Percentiles rank a stretch among this genome's conserved stretches.
Conservation (phyloP, 176 grass and related monocot species). For the Thinopyrum elongatum region DNA sequence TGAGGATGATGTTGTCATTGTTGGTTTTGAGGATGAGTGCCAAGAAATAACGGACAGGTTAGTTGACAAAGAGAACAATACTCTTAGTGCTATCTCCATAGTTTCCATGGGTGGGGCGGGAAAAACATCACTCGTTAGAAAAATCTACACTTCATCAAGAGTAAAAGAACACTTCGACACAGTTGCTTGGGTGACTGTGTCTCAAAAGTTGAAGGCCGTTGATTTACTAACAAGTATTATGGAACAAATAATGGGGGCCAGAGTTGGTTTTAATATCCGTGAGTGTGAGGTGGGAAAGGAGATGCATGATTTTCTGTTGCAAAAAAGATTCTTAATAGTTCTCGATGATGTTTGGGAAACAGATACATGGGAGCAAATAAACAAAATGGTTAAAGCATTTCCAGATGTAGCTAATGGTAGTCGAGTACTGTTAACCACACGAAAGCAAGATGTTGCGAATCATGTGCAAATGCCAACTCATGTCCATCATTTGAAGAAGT, state of each 20-base stretch:
- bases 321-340: background rate
- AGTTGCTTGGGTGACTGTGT: background rate
- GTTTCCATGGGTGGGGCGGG: background rate
- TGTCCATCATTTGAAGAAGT: background rate
- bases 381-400: background rate
- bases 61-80: background rate
- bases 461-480: background rate
- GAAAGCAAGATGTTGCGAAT: background rate
- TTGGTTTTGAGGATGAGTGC: constrained; percentile 9
- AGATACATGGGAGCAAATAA: background rate
- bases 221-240: background rate
- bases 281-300: background rate
- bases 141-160: background rate
- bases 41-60: background rate
- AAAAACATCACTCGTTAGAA: background rate
- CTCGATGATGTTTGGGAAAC: background rate
- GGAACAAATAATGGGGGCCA: background rate
- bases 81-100: background rate
- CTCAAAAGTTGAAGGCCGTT: background rate
- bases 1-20: background rate
- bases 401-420: background rate
- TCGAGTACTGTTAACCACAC: constrained; percentile 1
- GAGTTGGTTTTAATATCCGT: background rate
- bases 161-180: background rate
- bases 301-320: background rate